Evolutionary conservation across 305 asterid species (phyloP).

Genomic region (Fraxinus latifolia): DNA sequence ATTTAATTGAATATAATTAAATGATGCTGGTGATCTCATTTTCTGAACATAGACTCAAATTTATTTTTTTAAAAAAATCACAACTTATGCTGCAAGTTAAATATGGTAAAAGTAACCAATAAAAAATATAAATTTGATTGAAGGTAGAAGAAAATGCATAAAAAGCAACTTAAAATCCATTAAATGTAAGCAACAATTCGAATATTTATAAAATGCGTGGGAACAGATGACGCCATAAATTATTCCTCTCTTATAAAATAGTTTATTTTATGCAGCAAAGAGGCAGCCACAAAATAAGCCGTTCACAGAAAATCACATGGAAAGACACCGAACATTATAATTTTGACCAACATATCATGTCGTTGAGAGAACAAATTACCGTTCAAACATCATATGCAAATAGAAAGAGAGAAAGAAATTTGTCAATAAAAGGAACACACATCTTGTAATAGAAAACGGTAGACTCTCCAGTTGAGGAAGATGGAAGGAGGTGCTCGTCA

Average conservation of each 20-base stretch:
- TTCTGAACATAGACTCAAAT: background rate
- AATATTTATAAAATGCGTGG: background rate
- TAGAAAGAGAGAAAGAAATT: background rate
- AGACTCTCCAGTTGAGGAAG: constrained; percentile 69
- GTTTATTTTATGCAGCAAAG: background rate
- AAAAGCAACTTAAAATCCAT: background rate
- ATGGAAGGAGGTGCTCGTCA: constrained; percentile 76
- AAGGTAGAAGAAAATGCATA: background rate
- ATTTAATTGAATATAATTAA: background rate
- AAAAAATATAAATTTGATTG: background rate
- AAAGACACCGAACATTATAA: background rate
- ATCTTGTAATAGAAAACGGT: constrained; percentile 80
- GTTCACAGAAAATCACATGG: background rate
- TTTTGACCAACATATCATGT: background rate
- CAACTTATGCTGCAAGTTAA: background rate
- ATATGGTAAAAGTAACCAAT: background rate
- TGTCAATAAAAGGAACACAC: constrained; percentile 33
- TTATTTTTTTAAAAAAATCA: background rate
- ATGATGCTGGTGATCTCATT: background rate
- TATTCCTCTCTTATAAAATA: background rate
- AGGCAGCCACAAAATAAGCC: background rate
- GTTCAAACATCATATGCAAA: background rate
- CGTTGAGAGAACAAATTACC: background rate
- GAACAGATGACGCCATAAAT: background rate
- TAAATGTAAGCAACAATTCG: background rate